Conservation (phyloP, 345 rosid genomes). For the Moricandia arvensis region DNA sequence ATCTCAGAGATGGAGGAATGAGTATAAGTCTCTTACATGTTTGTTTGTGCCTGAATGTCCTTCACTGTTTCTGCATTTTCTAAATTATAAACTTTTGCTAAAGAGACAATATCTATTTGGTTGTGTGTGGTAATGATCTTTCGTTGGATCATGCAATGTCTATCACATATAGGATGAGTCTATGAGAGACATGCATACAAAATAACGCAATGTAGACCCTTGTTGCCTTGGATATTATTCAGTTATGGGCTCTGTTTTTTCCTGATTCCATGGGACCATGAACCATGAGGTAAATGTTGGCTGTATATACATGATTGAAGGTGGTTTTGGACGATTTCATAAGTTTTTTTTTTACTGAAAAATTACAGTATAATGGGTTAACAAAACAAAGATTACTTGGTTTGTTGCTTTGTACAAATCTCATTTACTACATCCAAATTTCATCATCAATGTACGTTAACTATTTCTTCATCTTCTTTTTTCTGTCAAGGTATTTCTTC, state of each 20-base stretch:
- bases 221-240: not conserved
- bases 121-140: not conserved
- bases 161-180: not conserved
- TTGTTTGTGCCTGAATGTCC: not conserved
- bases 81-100: not conserved
- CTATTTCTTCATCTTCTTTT: no score
- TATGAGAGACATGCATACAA: not conserved
- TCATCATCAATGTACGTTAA: not conserved
- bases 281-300: not conserved
- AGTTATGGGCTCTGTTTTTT: not conserved
- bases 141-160: not conserved
- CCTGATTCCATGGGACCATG: not conserved
- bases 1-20: not conserved
- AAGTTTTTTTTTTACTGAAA: not conserved
- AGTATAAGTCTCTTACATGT: not conserved
- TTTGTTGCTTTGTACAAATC: not conserved
- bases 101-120: not conserved
- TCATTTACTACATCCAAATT: not conserved
- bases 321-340: not conserved
- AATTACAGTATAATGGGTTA: not conserved
- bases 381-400: no score
- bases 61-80: not conserved
- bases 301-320: not conserved
- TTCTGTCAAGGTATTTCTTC: no score
- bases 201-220: not conserved